phyloP scores from a whole-genome alignment of 352 stramenopile genomes.

The Elongisporangium senticosum region DNA sequence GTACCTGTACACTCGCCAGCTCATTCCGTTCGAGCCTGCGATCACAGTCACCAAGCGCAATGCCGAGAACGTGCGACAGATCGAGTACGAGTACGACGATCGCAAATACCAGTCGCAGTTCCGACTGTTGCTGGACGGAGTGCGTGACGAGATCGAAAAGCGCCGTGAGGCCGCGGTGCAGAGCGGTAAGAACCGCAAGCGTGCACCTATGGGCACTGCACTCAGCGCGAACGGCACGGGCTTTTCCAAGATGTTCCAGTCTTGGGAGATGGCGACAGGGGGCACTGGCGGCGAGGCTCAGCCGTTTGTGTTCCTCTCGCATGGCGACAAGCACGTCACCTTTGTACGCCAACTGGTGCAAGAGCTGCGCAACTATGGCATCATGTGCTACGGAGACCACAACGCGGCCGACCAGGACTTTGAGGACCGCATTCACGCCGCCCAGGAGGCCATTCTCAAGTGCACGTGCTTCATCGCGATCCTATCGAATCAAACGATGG shows the following conservation, averaged over 20 bases:
- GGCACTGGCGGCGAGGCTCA: conserved; percentile 20
- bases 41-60: conserved; percentile 55
- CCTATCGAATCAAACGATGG: conserved; percentile 67
- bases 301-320: conserved; percentile 70
- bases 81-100: conserved; percentile 80
- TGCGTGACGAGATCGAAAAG: conserved; percentile 83
- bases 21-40: conserved; percentile 69
- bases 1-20: conserved; percentile 79
- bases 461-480: conserved; percentile 76
- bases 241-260: conserved; percentile 57
- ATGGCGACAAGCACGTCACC: conserved; percentile 60
- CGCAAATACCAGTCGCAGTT: conserved; percentile 67
- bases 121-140: conserved; percentile 67
- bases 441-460: conserved; percentile 73
- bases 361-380: conserved; percentile 43
- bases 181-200: conserved; percentile 25
- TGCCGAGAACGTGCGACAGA: conserved; percentile 47
- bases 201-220: conserved; percentile 3
- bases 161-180: conserved; percentile 37
- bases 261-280: conserved; percentile 37
- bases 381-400: conserved; percentile 64
- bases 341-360: conserved; percentile 69
- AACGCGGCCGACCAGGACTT: conserved; percentile 58
- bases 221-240: conserved; percentile 15
- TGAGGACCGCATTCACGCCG: conserved; percentile 66